phyloP scores from a whole-genome alignment of 1,139 yeast species.

The Arxiozyma heterogenica region DNA sequence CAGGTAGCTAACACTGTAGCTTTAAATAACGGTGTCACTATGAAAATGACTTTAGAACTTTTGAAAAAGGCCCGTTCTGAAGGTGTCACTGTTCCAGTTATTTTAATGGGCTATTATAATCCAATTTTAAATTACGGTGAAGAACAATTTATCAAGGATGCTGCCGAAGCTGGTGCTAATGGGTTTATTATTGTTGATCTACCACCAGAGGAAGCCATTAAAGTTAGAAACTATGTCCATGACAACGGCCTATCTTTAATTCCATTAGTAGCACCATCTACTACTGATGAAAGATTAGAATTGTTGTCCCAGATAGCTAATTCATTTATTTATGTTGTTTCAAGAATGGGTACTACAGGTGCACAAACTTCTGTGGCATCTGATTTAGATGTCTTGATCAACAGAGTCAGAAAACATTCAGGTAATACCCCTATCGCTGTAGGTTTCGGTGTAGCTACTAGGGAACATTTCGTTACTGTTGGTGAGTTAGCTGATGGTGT shows the following conservation, averaged over 20 bases:
- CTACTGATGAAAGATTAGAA: conserved; percentile 79
- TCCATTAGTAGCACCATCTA: conserved; percentile 93
- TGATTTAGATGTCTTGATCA: conserved; percentile 60
- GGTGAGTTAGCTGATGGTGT: conserved; percentile 85
- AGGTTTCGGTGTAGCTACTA: conserved; percentile 92
- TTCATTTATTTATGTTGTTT: conserved; percentile 89
- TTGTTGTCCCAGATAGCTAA: conserved; percentile 79
- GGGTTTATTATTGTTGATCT: conserved; percentile 92
- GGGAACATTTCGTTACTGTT: conserved; percentile 79
- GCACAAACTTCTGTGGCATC: conserved; percentile 55
- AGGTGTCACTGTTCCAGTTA: conserved; percentile 82
- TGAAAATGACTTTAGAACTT: conserved; percentile 56
- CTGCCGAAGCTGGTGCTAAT: conserved; percentile 82
- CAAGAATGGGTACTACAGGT: conserved; percentile 97
- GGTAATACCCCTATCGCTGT: conserved; percentile 84
- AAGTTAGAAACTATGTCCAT: conserved; percentile 67
- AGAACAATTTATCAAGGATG: conserved; percentile 64
- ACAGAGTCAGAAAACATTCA: conserved; percentile 64
- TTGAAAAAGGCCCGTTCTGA: conserved; percentile 65
- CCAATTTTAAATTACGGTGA: conserved; percentile 90
- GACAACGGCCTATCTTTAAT: conserved; percentile 68
- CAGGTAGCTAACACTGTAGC: conserved; percentile 79
- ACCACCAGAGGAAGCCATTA: conserved; percentile 95
- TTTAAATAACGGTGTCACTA: conserved; percentile 71
- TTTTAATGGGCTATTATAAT: conserved; percentile 96